These are phyloP conservation scores for Stephania japonica DNA, from an alignment of 164 flowering plant genomes.

Conservation along the genomic window DNA sequence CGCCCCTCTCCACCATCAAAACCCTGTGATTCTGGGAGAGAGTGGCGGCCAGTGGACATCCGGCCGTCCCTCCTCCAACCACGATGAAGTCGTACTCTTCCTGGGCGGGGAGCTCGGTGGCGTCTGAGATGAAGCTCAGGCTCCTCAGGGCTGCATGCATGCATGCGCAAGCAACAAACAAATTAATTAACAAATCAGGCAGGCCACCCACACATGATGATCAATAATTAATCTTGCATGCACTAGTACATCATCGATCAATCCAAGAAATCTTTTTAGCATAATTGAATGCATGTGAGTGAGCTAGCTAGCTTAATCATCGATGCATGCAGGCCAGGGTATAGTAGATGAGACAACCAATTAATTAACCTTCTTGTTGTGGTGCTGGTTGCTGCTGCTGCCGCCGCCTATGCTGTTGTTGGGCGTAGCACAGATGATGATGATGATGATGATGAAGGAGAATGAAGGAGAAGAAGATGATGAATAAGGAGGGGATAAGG, in stretches of 20 bases:
- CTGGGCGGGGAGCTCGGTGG: slow-evolving; percentile 54
- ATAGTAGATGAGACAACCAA: too few species aligned
- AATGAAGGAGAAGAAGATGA: neutral
- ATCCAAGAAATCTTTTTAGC: too few species aligned
- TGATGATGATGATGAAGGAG: neutral
- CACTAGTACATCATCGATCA: too few species aligned
- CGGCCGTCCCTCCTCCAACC: slow-evolving; percentile 92
- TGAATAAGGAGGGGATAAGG: neutral
- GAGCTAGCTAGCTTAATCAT: too few species aligned
- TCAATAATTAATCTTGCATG: neutral
- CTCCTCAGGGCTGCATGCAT: slow-evolving; percentile 55
- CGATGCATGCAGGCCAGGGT: too few species aligned
- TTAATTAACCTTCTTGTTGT: too few species aligned
- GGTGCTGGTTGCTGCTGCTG: too few species aligned
- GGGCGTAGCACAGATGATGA: neutral
- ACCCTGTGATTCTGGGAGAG: slow-evolving; percentile 45
- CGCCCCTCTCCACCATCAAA: slow-evolving; percentile 70
- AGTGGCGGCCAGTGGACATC: slow-evolving; percentile 90
- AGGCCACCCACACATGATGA: too few species aligned
- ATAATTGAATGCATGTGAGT: too few species aligned
- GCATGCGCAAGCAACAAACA: too few species aligned
- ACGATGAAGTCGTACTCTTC: slow-evolving; percentile 79
- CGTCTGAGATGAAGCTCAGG: slow-evolving; percentile 43
- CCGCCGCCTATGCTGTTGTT: neutral
- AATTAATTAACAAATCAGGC: neutral